Conservation (phyloP, 2,329 filamentous ascomycete species). For the Plenodomus biglobosus region DNA sequence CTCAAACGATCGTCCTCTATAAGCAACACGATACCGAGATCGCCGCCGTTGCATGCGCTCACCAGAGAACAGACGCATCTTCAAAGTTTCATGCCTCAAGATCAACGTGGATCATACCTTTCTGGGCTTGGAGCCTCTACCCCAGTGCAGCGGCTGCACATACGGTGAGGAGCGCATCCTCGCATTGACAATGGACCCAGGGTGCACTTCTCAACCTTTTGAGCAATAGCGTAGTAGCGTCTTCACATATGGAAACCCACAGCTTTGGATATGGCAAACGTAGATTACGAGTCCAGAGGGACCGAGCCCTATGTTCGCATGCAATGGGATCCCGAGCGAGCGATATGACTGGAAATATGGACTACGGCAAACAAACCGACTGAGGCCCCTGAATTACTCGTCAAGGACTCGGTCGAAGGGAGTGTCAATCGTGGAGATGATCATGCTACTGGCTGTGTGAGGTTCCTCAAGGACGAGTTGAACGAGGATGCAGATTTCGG, state of each 20-base stretch:
- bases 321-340: conserved; percentile 66
- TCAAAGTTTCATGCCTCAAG: conserved; percentile 55
- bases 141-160: conserved; percentile 62
- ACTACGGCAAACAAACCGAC: conserved; percentile 63
- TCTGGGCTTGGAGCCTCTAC: conserved; percentile 68
- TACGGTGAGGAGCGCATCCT: conserved; percentile 61
- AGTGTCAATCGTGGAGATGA: conserved; percentile 60
- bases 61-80: conserved; percentile 57
- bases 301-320: conserved; percentile 50
- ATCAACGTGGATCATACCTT: conserved; percentile 67
- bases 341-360: conserved; percentile 50
- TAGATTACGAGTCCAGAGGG: neutral
- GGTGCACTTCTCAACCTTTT: conserved; percentile 55
- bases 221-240: conserved; percentile 35
- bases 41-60: conserved; percentile 54
- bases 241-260: neutral
- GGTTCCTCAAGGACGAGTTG: conserved; percentile 51
- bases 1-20: conserved; percentile 60
- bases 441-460: conserved; percentile 59
- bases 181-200: conserved; percentile 58
- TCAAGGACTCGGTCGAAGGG: conserved; percentile 54
- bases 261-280: neutral
- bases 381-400: conserved; percentile 55
- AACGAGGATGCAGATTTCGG: conserved; percentile 42
- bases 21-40: conserved; percentile 61